These are phyloP conservation scores for Pseudocercospora ulei DNA, from an alignment of 2,329 filamentous ascomycete species.

Conservation along the genomic window DNA sequence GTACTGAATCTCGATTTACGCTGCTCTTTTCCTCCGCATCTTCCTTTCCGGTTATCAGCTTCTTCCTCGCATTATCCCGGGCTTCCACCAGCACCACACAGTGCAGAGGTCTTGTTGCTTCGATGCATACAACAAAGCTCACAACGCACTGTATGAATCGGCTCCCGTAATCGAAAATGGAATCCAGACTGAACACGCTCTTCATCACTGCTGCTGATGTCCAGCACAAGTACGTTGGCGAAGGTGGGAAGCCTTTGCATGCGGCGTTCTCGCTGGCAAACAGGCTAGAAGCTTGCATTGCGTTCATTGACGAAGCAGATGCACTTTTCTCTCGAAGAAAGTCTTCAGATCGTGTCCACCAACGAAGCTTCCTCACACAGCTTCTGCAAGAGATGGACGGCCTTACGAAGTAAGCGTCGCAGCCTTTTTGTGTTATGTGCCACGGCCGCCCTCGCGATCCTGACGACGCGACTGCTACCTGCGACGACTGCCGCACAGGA, in stretches of 20 bases:
- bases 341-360: slow-evolving; percentile 69
- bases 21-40: too few species aligned
- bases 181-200: slow-evolving; percentile 98
- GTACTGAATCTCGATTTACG: too few species aligned
- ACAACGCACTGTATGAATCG: too few species aligned
- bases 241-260: slow-evolving; percentile 98
- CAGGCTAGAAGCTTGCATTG: slow-evolving; percentile 90
- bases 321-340: slow-evolving; percentile 98
- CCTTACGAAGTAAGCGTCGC: slow-evolving; percentile 99
- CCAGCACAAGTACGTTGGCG: slow-evolving; percentile 99
- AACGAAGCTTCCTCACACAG: slow-evolving; percentile 72
- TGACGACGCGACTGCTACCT: slow-evolving; percentile 87
- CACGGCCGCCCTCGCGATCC: slow-evolving; percentile 98
- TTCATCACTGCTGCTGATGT: slow-evolving; percentile 97
- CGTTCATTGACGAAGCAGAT: slow-evolving; percentile 96
- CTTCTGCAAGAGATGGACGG: slow-evolving; percentile 98
- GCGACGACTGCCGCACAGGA: slow-evolving; percentile 43
- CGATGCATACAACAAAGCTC: too few species aligned
- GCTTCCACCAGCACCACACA: too few species aligned
- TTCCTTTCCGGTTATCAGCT: too few species aligned
- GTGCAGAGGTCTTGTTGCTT: too few species aligned
- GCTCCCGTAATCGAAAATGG: too few species aligned
- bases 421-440: slow-evolving; percentile 80
- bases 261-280: slow-evolving; percentile 99
- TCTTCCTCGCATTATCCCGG: too few species aligned